Evolutionary conservation across 768 basidiomycete genomes (phyloP), one percentile per base, ranked within the genome.

Genomic region (Strobilomyces confusus): DNA sequence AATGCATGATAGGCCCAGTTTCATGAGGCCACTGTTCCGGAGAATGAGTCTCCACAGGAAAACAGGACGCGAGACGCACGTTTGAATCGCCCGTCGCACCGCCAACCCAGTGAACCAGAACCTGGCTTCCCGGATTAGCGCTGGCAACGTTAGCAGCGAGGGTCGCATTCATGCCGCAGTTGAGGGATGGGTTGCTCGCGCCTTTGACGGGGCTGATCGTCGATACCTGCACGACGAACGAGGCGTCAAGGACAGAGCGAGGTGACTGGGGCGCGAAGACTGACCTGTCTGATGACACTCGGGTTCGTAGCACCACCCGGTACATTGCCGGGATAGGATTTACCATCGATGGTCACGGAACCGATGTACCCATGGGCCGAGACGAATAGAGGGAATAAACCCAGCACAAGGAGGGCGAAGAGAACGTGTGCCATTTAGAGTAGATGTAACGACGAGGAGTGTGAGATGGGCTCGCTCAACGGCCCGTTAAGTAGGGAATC

Each of bases 1-100:
- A 90, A 45, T 84, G 86, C 69, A 89, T 72, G 72, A 88, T 73
- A 1, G 87, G 87, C 1, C 87, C 88, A 17, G 72, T 78, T 49
- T 80, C 72, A 64, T 88, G 81, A 2, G 72, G 72, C 81, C 79
- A 80, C 72, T 78, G 41, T 32, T 14, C 15, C 50, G 43, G 17
- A 29, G 29, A 11, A 7, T 53, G 4, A 44, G 54, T 3, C 1
- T 54, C 25, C 25, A 30, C 20, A 20, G 4, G 13, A 15, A 29
- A 33, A 5, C 17, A 14, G 26, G 29, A 17, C 17, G 2, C 1
- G 48, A 38, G 32, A 64, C 72, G 33, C 30, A 74, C 74, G 25
- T 71, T 56, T 57, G 70, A 55, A 58, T 49, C 59, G 56, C 73
- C 69, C 0, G 75, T 80, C 44, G 74, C 30, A 14, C 68, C 63